A percentile compares a stretch with the other conserved stretches of the same genome.
These are phyloP conservation scores for Mentha longifolia DNA, from an alignment of 257 asterid genomes.

Conservation along the genomic window DNA sequence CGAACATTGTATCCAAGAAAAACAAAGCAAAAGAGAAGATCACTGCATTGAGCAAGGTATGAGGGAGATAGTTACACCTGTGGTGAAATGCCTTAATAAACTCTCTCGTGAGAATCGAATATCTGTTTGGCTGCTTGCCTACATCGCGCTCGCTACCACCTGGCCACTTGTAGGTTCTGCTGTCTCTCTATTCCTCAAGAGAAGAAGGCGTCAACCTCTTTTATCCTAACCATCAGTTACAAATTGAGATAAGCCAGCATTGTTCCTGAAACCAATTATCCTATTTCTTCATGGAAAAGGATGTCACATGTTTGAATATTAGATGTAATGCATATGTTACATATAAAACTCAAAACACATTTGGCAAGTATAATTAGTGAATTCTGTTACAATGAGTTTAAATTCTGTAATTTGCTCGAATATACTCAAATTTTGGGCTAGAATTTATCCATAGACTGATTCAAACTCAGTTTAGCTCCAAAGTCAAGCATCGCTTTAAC, in stretches of 20 bases:
- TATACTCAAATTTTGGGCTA: no score
- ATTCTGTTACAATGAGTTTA: no score
- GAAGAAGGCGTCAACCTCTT: constrained; percentile 43
- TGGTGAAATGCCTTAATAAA: constrained; percentile 58
- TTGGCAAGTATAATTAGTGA: no score
- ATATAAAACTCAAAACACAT: background rate
- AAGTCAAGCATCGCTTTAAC: no score
- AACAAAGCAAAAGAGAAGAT: constrained; percentile 7
- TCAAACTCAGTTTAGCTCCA: no score
- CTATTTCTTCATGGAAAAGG: background rate
- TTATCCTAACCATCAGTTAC: constrained; percentile 36
- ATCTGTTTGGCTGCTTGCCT: constrained; percentile 75
- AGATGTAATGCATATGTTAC: background rate
- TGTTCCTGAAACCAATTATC: background rate
- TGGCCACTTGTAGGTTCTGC: constrained; percentile 80
- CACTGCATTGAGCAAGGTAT: constrained; percentile 22
- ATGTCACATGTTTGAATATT: background rate
- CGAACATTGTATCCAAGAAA: constrained; percentile 8
- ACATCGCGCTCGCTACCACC: constrained; percentile 66
- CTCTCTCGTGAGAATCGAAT: constrained; percentile 48
- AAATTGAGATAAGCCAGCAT: constrained; percentile 22
- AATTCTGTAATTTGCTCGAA: no score
- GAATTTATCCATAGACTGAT: no score
- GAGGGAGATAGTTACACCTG: constrained; percentile 41
- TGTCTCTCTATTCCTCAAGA: constrained; percentile 51